phyloP scores from a whole-genome alignment of 306 rosid species.

The Urtica urens region DNA sequence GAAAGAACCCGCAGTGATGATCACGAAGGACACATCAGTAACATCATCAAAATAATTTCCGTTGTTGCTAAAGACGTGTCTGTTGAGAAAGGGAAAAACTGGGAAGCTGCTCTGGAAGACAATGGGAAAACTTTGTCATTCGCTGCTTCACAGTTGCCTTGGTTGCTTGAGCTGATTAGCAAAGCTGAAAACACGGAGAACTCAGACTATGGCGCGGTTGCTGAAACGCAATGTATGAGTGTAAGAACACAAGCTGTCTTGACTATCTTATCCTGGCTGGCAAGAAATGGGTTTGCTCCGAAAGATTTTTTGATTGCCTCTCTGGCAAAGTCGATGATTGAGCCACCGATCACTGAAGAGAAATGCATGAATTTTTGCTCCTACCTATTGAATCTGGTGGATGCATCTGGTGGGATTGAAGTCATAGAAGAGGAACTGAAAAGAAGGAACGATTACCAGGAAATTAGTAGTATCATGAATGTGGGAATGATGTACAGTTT shows the following conservation, averaged over 20 bases:
- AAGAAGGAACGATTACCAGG: conserved; percentile 70
- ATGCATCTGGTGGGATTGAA: conserved; percentile 82
- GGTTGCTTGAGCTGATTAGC: conserved; percentile 75
- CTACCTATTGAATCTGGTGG: conserved; percentile 77
- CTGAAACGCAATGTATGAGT: conserved; percentile 48
- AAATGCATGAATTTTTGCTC: conserved; percentile 65
- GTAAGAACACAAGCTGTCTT: conserved; percentile 55
- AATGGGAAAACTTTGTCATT: conserved; percentile 74
- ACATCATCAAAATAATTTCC: conserved; percentile 36
- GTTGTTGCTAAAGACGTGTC: conserved; percentile 58
- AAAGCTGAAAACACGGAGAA: conserved; percentile 35
- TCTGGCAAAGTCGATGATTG: conserved; percentile 69
- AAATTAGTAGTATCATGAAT: conserved; percentile 69
- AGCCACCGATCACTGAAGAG: conserved; percentile 64
- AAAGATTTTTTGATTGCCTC: conserved; percentile 60
- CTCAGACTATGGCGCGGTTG: conserved; percentile 12
- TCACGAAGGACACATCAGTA: conserved; percentile 46
- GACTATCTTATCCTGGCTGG: conserved; percentile 88
- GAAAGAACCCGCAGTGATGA: conserved; percentile 29
- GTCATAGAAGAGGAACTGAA: conserved; percentile 82
- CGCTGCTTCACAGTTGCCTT: conserved; percentile 75
- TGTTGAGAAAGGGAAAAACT: conserved; percentile 46
- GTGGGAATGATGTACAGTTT: conserved; percentile 88
- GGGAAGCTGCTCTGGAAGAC: conserved; percentile 61
- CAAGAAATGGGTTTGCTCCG: conserved; percentile 80